These are phyloP conservation scores for Gracilaria domingensis DNA, from an alignment of 23 red algal genomes.

Conservation along the genomic window DNA sequence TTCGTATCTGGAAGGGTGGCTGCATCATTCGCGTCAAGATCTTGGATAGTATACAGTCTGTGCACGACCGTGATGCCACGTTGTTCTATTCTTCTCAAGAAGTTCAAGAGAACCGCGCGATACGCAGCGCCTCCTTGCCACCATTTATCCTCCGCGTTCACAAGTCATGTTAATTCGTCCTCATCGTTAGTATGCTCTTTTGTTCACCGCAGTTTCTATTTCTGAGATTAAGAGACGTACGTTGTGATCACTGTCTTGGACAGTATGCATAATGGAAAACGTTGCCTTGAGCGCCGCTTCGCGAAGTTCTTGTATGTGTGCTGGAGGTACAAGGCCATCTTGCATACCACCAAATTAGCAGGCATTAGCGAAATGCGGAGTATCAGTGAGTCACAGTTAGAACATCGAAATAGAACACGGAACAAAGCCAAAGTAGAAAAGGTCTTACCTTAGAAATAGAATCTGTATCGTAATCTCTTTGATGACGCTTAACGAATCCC, in stretches of 20 bases:
- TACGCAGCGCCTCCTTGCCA: slow-evolving; percentile 80
- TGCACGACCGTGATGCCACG: slow-evolving; percentile 77
- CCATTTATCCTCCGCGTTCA: slow-evolving; percentile 79
- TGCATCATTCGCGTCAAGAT: slow-evolving; percentile 98
- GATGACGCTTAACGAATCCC: slow-evolving; percentile 76
- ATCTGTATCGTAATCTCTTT: slow-evolving; percentile 64
- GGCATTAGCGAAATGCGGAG: not conserved
- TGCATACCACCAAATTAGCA: slow-evolving; percentile 44
- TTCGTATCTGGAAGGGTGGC: slow-evolving; percentile 98
- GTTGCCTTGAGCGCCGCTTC: not conserved
- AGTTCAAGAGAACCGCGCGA: slow-evolving; percentile 65
- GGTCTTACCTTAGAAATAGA: slow-evolving; percentile 77
- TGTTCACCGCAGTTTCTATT: not conserved
- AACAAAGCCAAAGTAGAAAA: not conserved
- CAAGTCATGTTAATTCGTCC: too few relatives aligned
- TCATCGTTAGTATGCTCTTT: too few relatives aligned
- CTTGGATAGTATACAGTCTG: slow-evolving; percentile 94
- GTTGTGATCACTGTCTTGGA: slow-evolving; percentile 85
- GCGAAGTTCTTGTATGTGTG: slow-evolving; percentile 65
- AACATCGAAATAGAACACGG: too few relatives aligned
- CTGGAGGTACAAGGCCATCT: slow-evolving; percentile 89
- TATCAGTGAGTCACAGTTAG: not conserved
- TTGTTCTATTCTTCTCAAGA: slow-evolving; percentile 69
- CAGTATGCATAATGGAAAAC: slow-evolving; percentile 59
- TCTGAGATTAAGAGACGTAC: slow-evolving; percentile 38